Evolutionary conservation across 1,284 basidiomycete genomes (phyloP).

Genomic region (Athelia psychrophila): DNA sequence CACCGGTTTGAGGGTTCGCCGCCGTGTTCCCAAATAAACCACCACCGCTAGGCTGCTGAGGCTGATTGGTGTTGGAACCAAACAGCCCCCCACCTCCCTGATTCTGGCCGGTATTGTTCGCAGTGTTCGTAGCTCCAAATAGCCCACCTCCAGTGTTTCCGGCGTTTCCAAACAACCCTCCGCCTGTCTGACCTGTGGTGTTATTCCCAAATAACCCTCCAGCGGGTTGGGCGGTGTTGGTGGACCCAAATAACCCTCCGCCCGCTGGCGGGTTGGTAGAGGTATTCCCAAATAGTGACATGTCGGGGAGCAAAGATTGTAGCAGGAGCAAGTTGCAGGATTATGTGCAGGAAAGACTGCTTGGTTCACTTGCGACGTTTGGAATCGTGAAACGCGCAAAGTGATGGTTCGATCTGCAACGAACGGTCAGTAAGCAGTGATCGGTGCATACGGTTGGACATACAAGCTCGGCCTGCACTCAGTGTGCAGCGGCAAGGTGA

Average conservation of each 20-base stretch:
- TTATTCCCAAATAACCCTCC: constrained; percentile 11
- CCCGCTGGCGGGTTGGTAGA: background rate
- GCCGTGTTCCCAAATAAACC: constrained; percentile 17
- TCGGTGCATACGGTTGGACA: too few relatives aligned
- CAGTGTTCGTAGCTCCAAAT: constrained; percentile 2
- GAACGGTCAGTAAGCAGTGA: too few relatives aligned
- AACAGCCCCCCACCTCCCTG: constrained; percentile 9
- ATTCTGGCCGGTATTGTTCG: background rate
- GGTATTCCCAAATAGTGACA: background rate
- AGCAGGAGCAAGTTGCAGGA: too few relatives aligned
- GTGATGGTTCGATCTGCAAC: too few relatives aligned
- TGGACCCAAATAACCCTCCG: too few relatives aligned
- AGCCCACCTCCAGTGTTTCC: background rate
- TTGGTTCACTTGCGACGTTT: too few relatives aligned
- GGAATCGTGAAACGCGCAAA: too few relatives aligned
- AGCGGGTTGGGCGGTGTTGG: constrained; percentile 9
- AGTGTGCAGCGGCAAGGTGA: too few relatives aligned
- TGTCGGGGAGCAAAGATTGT: background rate
- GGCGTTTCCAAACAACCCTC: constrained; percentile 29
- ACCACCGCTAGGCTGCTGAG: constrained; percentile 17
- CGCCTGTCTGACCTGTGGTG: constrained; percentile 15
- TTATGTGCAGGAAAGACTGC: too few relatives aligned
- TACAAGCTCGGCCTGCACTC: too few relatives aligned
- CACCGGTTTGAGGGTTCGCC: constrained; percentile 13
- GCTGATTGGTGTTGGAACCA: constrained; percentile 11